phyloP scores from a whole-genome alignment of 768 basidiomycete species.

The Leccinum ochraceum region DNA sequence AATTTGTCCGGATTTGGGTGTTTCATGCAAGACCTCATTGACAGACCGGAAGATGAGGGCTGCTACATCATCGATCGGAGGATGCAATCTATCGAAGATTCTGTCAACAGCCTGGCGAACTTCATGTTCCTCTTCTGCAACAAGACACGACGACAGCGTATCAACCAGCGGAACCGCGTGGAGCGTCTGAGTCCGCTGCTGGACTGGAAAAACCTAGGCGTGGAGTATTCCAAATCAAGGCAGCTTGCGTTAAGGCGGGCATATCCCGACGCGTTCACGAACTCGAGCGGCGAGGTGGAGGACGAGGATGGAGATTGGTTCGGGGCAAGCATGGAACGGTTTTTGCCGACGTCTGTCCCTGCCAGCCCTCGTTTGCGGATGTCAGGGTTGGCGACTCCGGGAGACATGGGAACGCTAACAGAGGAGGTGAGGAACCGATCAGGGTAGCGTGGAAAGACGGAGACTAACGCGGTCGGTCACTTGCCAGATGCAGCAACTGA shows the following conservation, averaged over 20 bases:
- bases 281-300: slow-evolving; percentile 50
- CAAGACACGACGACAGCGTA: slow-evolving; percentile 93
- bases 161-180: slow-evolving; percentile 98
- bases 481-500: slow-evolving; percentile 77
- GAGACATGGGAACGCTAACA: slow-evolving; percentile 88
- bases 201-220: slow-evolving; percentile 98
- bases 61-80: slow-evolving; percentile 97
- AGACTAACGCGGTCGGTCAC: background rate
- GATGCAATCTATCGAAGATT: slow-evolving; percentile 86
- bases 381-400: slow-evolving; percentile 84
- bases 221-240: slow-evolving; percentile 95
- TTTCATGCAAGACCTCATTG: slow-evolving; percentile 98
- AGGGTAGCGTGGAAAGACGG: background rate
- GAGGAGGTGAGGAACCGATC: slow-evolving; percentile 59
- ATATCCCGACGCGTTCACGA: slow-evolving; percentile 92
- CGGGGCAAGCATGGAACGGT: slow-evolving; percentile 62
- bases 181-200: slow-evolving; percentile 90
- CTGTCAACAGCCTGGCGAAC: slow-evolving; percentile 79
- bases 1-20: slow-evolving; percentile 98
- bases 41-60: slow-evolving; percentile 91
- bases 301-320: slow-evolving; percentile 41
- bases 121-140: slow-evolving; percentile 73
- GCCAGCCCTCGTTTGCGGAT: slow-evolving; percentile 81
- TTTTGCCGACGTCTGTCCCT: slow-evolving; percentile 75
- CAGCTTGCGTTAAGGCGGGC: slow-evolving; percentile 90